Evolutionary conservation across 2,329 filamentous ascomycete species (phyloP).

Genomic region (Sclerotinia borealis): DNA sequence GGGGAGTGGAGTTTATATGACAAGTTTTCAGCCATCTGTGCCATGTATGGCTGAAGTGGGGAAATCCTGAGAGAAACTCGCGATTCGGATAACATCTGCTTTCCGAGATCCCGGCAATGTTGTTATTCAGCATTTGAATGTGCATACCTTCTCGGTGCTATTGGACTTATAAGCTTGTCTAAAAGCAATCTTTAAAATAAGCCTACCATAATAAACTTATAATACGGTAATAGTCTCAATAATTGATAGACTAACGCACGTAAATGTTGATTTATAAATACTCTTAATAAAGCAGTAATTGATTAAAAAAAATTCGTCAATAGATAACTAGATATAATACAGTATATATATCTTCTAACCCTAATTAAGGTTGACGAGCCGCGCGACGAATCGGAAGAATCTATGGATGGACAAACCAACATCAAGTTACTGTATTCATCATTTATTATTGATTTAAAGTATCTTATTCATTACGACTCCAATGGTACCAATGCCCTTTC

Average conservation of each 20-base stretch:
- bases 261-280: no score
- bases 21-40: not conserved
- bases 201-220: no score
- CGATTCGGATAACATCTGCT: not conserved
- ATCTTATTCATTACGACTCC: not conserved
- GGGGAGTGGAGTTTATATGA: not conserved
- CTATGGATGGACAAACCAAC: not conserved
- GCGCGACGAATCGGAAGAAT: not conserved
- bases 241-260: no score
- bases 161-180: no score
- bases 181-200: no score
- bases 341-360: not conserved
- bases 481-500: not conserved
- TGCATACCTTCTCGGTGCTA: no score
- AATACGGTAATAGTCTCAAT: no score
- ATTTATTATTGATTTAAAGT: not conserved
- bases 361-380: not conserved
- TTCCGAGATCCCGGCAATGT: no score
- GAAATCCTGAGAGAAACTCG: not conserved
- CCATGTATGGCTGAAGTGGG: not conserved
- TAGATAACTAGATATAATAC: no score
- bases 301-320: no score
- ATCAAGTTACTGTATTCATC: not conserved
- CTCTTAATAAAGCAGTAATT: no score
- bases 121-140: no score